These are phyloP conservation scores for Scytalidium lignicola DNA, from an alignment of 2,329 filamentous ascomycete genomes.

Conservation along the genomic window DNA sequence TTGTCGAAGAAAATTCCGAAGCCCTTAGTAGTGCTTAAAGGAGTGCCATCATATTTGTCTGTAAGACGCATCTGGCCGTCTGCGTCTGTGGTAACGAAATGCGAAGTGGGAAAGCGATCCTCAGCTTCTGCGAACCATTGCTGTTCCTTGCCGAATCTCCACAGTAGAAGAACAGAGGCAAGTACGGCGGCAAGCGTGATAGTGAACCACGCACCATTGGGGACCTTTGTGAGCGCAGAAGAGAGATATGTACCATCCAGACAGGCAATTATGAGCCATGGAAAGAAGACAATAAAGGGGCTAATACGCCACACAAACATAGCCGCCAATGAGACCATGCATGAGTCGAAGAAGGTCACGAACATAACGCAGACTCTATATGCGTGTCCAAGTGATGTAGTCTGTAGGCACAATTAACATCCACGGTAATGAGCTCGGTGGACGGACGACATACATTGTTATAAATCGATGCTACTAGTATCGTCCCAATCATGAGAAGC, in stretches of 20 bases:
- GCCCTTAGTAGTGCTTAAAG: slow-evolving; percentile 42
- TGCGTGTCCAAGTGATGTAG: slow-evolving; percentile 64
- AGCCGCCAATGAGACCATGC: slow-evolving; percentile 66
- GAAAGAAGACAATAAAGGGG: slow-evolving; percentile 52
- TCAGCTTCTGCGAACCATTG: slow-evolving; percentile 68
- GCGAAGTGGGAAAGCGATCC: slow-evolving; percentile 49
- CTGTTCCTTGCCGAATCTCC: slow-evolving; percentile 74
- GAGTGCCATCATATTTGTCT: slow-evolving; percentile 21
- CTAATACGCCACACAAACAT: slow-evolving; percentile 67
- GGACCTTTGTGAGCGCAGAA: slow-evolving; percentile 66
- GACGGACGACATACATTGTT: slow-evolving; percentile 48
- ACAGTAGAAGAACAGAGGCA: slow-evolving; percentile 62
- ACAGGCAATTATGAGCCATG: slow-evolving; percentile 59
- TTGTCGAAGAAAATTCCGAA: slow-evolving; percentile 78
- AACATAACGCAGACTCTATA: slow-evolving; percentile 78
- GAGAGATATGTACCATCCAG: slow-evolving; percentile 68
- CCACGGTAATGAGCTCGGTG: neutral
- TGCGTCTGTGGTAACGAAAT: slow-evolving; percentile 29
- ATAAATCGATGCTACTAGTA: slow-evolving; percentile 70
- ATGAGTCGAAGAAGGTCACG: slow-evolving; percentile 73
- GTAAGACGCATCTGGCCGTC: slow-evolving; percentile 33
- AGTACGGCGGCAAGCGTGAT: slow-evolving; percentile 59
- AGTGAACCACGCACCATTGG: slow-evolving; percentile 75
- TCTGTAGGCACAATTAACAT: slow-evolving; percentile 32
- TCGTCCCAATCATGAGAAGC: slow-evolving; percentile 69